Evolutionary conservation across 352 stramenopile genomes (phyloP).

Genomic region (Pseudoperonospora humuli): DNA sequence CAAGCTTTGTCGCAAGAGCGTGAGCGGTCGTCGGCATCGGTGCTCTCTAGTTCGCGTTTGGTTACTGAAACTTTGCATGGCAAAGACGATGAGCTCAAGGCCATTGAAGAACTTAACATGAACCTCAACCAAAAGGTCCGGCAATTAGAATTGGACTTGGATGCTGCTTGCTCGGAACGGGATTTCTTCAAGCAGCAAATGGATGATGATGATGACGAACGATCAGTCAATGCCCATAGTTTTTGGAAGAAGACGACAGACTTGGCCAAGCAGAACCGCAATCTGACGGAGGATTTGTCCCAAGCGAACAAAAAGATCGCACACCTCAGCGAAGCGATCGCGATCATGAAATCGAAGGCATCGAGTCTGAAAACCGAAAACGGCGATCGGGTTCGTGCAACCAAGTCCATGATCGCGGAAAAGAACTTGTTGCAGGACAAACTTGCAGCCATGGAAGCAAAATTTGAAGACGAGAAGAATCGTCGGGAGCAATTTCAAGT

Average conservation of each 20-base stretch:
- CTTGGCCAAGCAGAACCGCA: conserved; percentile 70
- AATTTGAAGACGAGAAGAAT: conserved; percentile 75
- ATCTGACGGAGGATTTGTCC: conserved; percentile 60
- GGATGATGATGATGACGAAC: conserved; percentile 65
- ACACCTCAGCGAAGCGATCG: conserved; percentile 61
- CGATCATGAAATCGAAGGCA: conserved; percentile 45
- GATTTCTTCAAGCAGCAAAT: conserved; percentile 67
- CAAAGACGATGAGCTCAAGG: conserved; percentile 69
- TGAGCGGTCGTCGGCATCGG: conserved; percentile 50
- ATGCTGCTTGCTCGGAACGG: conserved; percentile 53
- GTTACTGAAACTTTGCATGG: conserved; percentile 68
- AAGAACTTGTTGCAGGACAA: conserved; percentile 69
- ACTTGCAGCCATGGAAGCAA: conserved; percentile 49
- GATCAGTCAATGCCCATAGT: conserved; percentile 51
- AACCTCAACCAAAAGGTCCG: conserved; percentile 52
- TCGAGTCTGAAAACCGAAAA: conserved; percentile 49
- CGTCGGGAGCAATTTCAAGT: conserved; percentile 82
- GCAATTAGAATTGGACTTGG: conserved; percentile 63
- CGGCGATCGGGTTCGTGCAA: conserved; percentile 38
- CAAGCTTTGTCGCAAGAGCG: conserved; percentile 57
- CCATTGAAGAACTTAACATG: conserved; percentile 57
- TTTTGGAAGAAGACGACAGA: conserved; percentile 87
- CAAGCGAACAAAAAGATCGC: conserved; percentile 52
- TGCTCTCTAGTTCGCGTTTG: conserved; percentile 56
- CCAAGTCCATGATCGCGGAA: conserved; percentile 64